Evolutionary conservation across 345 rosid genomes (phyloP), one percentile per base, ranked within the genome.

Genomic region (Schrenkiella parvula): DNA sequence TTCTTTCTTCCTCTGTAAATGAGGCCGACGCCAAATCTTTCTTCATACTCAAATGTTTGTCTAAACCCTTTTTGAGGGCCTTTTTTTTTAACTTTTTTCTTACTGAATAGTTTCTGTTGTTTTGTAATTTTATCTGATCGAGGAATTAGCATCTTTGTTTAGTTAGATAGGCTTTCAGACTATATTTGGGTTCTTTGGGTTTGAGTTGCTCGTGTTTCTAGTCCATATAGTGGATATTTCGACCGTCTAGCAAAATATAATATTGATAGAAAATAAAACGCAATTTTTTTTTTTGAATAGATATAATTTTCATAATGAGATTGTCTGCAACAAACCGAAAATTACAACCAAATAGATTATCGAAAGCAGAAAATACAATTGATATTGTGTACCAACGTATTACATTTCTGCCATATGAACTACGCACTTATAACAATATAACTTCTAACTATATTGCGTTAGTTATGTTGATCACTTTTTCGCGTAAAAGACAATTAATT

Each of bases 1-100:
- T 14, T 60, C 53, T 23, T 67, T 60, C 42, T 75, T 69, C 44
- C 66, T 76, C 70, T 69, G 75, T 76, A 69, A 17, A 69, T 69
- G 79, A 61, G 71, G 75, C 74, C 8, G n/a, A 43, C 15, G 64
- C 64, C 76, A 53, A 53, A 17, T 72, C 44, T 26, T 54, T 43
- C 69, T 51, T 60, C 64, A 52, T 42, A 52, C 57, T 51, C 64
- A 23, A 23, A 23, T 41, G 21, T 60, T 51, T 42, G 46, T 75
- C 23, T 19, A 53, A 62, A 32, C 37, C 56, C 47, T 68, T 53
- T 52, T 68, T 41, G 50, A 42, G 56, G 11, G 10, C 43, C 28
- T 54, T 3, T 48, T 28, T n/a, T 0, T 28, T 28, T 28, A 4
- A 10, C 6, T 26, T 53, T 42, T 56, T 1, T 52, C 41, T 32